Evolutionary conservation across 495 filamentous ascomycete genomes (phyloP).

Genomic region (Podospora fimiseda): DNA sequence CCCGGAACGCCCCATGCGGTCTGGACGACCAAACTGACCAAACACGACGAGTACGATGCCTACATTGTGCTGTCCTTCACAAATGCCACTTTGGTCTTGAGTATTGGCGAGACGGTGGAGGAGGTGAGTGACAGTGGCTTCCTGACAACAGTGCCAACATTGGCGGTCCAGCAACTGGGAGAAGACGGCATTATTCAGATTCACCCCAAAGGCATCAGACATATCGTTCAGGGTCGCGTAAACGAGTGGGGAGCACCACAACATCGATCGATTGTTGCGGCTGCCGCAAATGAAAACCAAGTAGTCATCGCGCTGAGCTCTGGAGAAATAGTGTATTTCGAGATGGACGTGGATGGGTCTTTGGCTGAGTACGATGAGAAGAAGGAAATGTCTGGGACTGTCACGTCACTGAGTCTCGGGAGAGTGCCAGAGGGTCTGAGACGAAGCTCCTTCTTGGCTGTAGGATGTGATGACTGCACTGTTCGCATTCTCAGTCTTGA

Average conservation of each 20-base stretch:
- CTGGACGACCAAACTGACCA: slow-evolving; percentile 90
- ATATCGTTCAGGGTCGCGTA: slow-evolving; percentile 75
- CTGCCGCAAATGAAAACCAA: slow-evolving; percentile 87
- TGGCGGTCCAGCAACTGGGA: slow-evolving; percentile 90
- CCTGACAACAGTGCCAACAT: slow-evolving; percentile 72
- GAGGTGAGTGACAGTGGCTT: slow-evolving; percentile 93
- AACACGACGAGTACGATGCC: slow-evolving; percentile 75
- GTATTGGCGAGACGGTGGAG: slow-evolving; percentile 93
- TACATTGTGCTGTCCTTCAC: slow-evolving; percentile 65
- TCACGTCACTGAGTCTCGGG: slow-evolving; percentile 89
- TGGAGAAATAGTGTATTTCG: slow-evolving; percentile 95
- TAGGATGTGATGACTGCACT: slow-evolving; percentile 94
- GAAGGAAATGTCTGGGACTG: slow-evolving; percentile 90
- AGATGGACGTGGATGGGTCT: slow-evolving; percentile 85
- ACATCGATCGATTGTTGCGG: slow-evolving; percentile 92
- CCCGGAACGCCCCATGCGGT: slow-evolving; percentile 80
- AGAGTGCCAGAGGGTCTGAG: slow-evolving; percentile 83
- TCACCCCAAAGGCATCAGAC: slow-evolving; percentile 88
- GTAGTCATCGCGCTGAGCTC: slow-evolving; percentile 90
- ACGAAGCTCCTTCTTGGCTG: slow-evolving; percentile 82
- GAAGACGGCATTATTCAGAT: slow-evolving; percentile 91
- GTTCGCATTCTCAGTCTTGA: slow-evolving; percentile 88
- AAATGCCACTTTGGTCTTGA: slow-evolving; percentile 73
- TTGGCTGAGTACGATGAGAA: slow-evolving; percentile 94
- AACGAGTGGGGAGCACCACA: slow-evolving; percentile 94